Percentiles rank a stretch among this genome's conserved stretches.
Evolutionary conservation across 2,329 filamentous ascomycete genomes (phyloP).

Genomic region (Bisporella sp.): DNA sequence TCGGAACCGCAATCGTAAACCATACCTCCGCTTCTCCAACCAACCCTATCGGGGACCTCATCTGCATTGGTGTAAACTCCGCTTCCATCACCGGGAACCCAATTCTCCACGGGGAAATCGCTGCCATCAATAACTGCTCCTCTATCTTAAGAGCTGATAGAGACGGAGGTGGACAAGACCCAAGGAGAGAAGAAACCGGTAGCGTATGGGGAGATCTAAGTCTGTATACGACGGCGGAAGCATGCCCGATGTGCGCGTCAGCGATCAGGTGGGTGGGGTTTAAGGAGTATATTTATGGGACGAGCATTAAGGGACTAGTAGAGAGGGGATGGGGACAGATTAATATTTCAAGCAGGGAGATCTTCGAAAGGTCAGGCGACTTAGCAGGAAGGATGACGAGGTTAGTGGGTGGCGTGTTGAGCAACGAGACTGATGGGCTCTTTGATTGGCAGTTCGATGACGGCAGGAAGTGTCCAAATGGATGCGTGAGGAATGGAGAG

Average conservation of each 20-base stretch:
- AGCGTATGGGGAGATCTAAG: conserved; percentile 24
- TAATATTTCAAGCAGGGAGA: conserved; percentile 35
- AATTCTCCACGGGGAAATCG: conserved; percentile 47
- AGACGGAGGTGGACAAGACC: conserved; percentile 33
- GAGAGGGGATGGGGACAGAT: conserved; percentile 45
- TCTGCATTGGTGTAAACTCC: conserved; percentile 45
- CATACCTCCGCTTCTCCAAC: conserved; percentile 32
- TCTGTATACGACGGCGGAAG: conserved; percentile 47
- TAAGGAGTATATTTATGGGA: conserved; percentile 20
- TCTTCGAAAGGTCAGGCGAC: conserved; percentile 37
- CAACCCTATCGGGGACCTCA: conserved; percentile 34
- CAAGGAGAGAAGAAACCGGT: conserved; percentile 34
- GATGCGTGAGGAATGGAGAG: conserved; percentile 13
- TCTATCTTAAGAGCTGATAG: conserved; percentile 37
- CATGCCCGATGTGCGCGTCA: conserved; percentile 49
- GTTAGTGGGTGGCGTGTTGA: conserved; percentile 38
- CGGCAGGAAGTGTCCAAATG: conserved; percentile 11
- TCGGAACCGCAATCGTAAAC: conserved; percentile 48
- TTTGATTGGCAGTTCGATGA: conserved; percentile 47
- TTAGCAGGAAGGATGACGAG: conserved; percentile 28
- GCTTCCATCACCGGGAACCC: conserved; percentile 41
- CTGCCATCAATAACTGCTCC: conserved; percentile 47
- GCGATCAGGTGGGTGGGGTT: conserved; percentile 50
- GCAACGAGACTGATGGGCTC: conserved; percentile 45
- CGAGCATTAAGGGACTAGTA: conserved; percentile 31